phyloP scores from a whole-genome alignment of 768 basidiomycete species.

The Mycena rosella region DNA sequence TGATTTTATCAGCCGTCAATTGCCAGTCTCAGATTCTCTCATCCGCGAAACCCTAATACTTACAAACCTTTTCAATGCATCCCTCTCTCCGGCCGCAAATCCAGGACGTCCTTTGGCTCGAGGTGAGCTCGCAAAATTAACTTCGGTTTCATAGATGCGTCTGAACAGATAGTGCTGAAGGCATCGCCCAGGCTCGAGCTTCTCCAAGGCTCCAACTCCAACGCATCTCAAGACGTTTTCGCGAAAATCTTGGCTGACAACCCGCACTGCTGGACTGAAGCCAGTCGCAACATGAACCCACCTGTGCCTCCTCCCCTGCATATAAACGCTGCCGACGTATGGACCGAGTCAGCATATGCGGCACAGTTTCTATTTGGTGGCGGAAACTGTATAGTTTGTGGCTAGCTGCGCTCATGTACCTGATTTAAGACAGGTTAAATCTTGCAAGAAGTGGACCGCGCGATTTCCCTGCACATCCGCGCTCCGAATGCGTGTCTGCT shows the following conservation, averaged over 20 bases:
- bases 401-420: no score
- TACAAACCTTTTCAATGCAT: constrained; percentile 19
- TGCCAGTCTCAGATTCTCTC: no score
- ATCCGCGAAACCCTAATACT: no score
- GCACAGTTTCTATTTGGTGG: constrained; percentile 25
- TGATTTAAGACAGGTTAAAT: not conserved
- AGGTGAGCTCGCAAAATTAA: not conserved
- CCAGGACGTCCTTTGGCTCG: constrained; percentile 4
- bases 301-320: constrained; percentile 29
- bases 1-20: no score
- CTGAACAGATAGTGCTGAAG: constrained; percentile 15
- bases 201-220: constrained; percentile 14
- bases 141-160: not conserved
- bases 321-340: constrained; percentile 23
- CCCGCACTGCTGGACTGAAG: constrained; percentile 11
- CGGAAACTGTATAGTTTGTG: constrained; percentile 7
- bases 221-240: constrained; percentile 10
- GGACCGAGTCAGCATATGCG: constrained; percentile 30
- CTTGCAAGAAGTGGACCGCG: constrained; percentile 13
- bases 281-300: constrained; percentile 18
- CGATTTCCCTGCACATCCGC: constrained; percentile 21
- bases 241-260: constrained; percentile 17
- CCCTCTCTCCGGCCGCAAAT: not conserved
- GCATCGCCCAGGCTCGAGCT: constrained; percentile 21
- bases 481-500: constrained; percentile 27